These are phyloP conservation scores for Capillidium rhysosporum DNA, from an alignment of 371 early-diverging fungal species.

Conservation along the genomic window DNA sequence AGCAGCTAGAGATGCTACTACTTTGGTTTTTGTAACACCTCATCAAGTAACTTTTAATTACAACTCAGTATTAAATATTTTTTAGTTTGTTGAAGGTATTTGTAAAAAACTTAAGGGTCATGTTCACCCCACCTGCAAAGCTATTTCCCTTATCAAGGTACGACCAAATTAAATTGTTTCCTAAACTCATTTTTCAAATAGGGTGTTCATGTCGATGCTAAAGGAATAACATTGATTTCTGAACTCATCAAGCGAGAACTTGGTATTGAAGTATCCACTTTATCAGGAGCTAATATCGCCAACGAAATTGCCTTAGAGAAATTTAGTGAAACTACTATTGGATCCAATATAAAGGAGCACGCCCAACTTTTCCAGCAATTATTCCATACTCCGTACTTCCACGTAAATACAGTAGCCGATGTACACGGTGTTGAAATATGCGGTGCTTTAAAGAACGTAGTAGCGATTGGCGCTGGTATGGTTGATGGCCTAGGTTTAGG, in stretches of 20 bases:
- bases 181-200: neutral
- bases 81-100: slow-evolving; percentile 61
- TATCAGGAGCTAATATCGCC: slow-evolving; percentile 99
- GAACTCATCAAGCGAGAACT: slow-evolving; percentile 66
- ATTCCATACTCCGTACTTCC: slow-evolving; percentile 79
- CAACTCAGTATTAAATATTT: neutral
- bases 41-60: slow-evolving; percentile 41
- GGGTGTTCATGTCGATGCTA: slow-evolving; percentile 7
- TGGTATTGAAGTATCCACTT: slow-evolving; percentile 51
- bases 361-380: slow-evolving; percentile 51
- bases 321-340: slow-evolving; percentile 93
- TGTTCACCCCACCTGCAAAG: slow-evolving; percentile 48
- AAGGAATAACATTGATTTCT: slow-evolving; percentile 65
- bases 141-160: slow-evolving; percentile 92
- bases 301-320: slow-evolving; percentile 84
- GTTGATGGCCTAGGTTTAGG: slow-evolving; percentile 62
- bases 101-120: slow-evolving; percentile 59
- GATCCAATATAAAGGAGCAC: slow-evolving; percentile 28
- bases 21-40: slow-evolving; percentile 91
- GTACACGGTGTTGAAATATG: slow-evolving; percentile 88
- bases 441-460: slow-evolving; percentile 97
- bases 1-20: slow-evolving; percentile 58
- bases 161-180: slow-evolving; percentile 36
- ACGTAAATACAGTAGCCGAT: slow-evolving; percentile 64
- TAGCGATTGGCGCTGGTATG: slow-evolving; percentile 95